phyloP scores from a whole-genome alignment of 2,329 filamentous ascomycete genomes.

The Phaeosphaeria sp. region DNA sequence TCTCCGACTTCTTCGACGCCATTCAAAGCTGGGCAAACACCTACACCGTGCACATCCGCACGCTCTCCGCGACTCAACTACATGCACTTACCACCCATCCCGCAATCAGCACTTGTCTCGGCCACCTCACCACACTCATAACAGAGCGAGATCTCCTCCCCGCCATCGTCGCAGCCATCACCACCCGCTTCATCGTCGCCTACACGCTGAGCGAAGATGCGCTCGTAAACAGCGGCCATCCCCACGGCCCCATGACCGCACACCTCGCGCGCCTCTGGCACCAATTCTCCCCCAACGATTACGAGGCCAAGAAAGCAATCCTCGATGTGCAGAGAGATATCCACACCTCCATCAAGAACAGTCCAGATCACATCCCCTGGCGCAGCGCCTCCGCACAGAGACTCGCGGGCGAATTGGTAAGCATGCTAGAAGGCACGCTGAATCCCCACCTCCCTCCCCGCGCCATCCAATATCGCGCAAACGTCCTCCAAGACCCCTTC shows the following conservation, averaged over 20 bases:
- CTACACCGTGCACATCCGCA: slow-evolving; percentile 7
- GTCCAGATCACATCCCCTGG: slow-evolving; percentile 13
- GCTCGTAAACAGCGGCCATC: slow-evolving; percentile 14
- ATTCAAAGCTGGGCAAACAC: slow-evolving; percentile 21
- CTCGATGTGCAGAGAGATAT: slow-evolving; percentile 17
- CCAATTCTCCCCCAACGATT: not conserved
- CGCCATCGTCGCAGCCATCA: slow-evolving; percentile 19
- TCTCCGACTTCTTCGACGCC: slow-evolving; percentile 31
- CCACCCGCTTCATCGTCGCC: slow-evolving; percentile 16
- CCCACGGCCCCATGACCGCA: slow-evolving; percentile 4
- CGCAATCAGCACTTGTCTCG: slow-evolving; percentile 3
- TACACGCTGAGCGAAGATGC: slow-evolving; percentile 20
- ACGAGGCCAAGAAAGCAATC: slow-evolving; percentile 12
- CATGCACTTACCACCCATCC: slow-evolving; percentile 2
- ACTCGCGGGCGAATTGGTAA: slow-evolving; percentile 4
- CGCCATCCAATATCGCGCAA: slow-evolving; percentile 10
- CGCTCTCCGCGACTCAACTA: slow-evolving; percentile 6
- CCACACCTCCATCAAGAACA: slow-evolving; percentile 20
- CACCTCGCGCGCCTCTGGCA: slow-evolving; percentile 12
- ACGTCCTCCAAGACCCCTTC: slow-evolving; percentile 22
- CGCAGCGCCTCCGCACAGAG: slow-evolving; percentile 11
- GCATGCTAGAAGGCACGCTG: slow-evolving; percentile 2
- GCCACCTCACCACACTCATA: slow-evolving; percentile 13
- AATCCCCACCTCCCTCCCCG: slow-evolving; percentile 1
- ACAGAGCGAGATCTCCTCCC: slow-evolving; percentile 13